Conservation (phyloP, 2,329 filamentous ascomycete genomes). For the Daldinia sp. region DNA sequence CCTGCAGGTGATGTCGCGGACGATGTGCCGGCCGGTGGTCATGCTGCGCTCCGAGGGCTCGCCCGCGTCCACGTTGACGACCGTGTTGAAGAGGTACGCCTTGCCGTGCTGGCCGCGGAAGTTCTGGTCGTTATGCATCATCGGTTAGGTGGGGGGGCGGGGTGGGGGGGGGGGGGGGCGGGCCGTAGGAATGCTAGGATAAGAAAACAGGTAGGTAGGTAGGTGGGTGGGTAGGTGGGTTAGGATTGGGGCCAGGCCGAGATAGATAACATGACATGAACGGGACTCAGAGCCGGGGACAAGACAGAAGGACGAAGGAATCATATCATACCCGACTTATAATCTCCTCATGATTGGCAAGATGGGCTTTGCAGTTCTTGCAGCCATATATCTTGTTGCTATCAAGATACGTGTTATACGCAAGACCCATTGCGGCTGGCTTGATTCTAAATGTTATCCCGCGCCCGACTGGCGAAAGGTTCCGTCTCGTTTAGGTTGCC, state of each 20-base stretch:
- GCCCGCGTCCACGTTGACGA: conserved; percentile 88
- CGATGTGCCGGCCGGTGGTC: conserved; percentile 95
- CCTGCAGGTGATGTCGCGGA: conserved; percentile 90
- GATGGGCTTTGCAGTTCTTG: conserved; percentile 94
- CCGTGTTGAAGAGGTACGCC: conserved; percentile 93
- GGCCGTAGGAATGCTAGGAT: too few species aligned
- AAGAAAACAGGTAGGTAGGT: conserved; percentile 19
- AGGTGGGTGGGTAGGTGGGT: neutral
- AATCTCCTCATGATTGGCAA: conserved; percentile 95
- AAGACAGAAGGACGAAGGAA: conserved; percentile 11
- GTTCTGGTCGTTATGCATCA: conserved; percentile 69
- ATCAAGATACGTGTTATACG: conserved; percentile 92
- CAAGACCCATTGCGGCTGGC: conserved; percentile 76
- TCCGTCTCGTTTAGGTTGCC: conserved; percentile 3
- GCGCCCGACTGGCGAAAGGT: neutral
- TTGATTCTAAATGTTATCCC: neutral
- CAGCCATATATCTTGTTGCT: conserved; percentile 91
- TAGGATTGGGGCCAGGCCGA: neutral
- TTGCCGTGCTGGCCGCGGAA: conserved; percentile 99
- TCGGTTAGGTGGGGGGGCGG: too few species aligned
- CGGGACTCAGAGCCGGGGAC: neutral
- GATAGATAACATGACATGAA: neutral
- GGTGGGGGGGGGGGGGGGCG: too few species aligned
- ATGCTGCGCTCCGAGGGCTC: conserved; percentile 95
- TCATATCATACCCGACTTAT: conserved; percentile 80